phyloP scores from a whole-genome alignment of 164 flowering plant genomes.

The Sedum album region DNA sequence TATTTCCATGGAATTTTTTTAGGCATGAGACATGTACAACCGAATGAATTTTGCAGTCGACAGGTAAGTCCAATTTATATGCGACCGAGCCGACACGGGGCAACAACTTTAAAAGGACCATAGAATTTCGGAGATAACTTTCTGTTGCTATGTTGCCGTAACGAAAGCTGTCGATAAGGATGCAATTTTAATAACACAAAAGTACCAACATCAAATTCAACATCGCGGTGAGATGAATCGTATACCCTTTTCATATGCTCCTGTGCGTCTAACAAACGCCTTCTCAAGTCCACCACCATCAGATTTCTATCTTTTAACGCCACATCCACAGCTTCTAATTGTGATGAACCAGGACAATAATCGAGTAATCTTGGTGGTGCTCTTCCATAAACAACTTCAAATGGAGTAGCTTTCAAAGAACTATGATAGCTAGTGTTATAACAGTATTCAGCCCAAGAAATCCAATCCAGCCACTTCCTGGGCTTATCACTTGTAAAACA shows the following conservation, averaged over 20 bases:
- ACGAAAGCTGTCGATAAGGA: not conserved
- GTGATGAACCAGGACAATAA: not conserved
- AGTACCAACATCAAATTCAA: not conserved
- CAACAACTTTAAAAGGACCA: not conserved
- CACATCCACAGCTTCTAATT: not conserved
- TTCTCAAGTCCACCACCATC: not conserved
- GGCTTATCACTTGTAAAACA: not conserved
- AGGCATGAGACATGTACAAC: not conserved
- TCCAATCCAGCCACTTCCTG: not conserved
- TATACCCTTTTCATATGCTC: not conserved
- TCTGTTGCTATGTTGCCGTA: not conserved
- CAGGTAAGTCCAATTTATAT: not conserved
- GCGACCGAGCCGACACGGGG: not conserved
- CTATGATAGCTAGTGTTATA: slow-evolving; percentile 4
- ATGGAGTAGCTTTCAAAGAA: not conserved
- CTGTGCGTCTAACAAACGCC: not conserved
- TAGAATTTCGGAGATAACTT: not conserved
- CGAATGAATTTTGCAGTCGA: not conserved
- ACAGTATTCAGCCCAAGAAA: not conserved
- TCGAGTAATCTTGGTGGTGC: not conserved
- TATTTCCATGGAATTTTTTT: not conserved
- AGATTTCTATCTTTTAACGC: not conserved
- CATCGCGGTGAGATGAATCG: not conserved
- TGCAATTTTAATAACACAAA: not conserved
- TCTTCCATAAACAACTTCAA: not conserved